Evolutionary conservation across 768 basidiomycete species (phyloP), one percentile per base, ranked within the genome.

Genomic region (Amanita muscaria): DNA sequence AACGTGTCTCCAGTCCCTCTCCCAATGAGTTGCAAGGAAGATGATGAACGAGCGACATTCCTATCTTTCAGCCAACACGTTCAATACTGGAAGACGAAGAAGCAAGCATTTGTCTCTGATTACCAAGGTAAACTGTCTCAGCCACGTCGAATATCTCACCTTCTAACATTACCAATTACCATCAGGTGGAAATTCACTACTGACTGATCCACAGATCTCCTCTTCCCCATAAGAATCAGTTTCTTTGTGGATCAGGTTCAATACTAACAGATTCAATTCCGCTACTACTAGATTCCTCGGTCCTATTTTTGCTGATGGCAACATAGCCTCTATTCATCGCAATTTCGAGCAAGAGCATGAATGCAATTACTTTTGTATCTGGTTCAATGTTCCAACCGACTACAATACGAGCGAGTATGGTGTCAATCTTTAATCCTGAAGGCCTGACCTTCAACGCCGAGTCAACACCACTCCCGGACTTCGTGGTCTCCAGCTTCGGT

Each of bases 31-130:
- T 30, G 35, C 5, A 10, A 33, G 19, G 48, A 29, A 0, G 44
- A 53, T 32, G 14, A 29, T 11, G n/a, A 48, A 3, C 39, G 49
- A 6, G 59, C 54, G 0, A 19, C 49, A 14, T 60, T 60, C 41
- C 45, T 60, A 3, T 15, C 47, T 1, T 59, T 60, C 46, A 37
- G 22, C 29, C 57, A 60, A 22, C 59, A 56, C 29, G 41, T 51
- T 15, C 58, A 59, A 32, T 62, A 54, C 23, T 48, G 19, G 34
- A 47, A 48, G 37, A 56, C 54, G 1, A 43, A 50, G 38, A 53
- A 52, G 32, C 40, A 49, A 14, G 53, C 46, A 0, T 61, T 59
- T 33, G 51, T 61, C 9, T 56, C 57, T 4, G 55, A 61, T 45
- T 55, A 51, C 18, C 58, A 59, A 52, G 59, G 59, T 56, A 35